Evolutionary conservation across 176 grass and related monocot species (phyloP).

Genomic region (Oryza rufipogon): DNA sequence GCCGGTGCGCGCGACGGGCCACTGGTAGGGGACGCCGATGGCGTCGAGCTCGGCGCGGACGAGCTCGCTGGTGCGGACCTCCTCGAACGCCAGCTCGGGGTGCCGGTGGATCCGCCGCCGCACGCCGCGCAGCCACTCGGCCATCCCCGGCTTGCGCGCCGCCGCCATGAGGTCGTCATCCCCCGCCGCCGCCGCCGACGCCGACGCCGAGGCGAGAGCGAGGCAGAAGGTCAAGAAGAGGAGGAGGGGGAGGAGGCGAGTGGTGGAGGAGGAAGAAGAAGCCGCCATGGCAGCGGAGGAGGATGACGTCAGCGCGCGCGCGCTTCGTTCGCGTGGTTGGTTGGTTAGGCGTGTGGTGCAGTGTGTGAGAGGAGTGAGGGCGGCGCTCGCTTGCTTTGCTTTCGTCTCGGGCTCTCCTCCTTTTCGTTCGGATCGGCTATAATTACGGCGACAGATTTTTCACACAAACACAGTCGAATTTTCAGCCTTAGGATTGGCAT

Average conservation of each 20-base stretch:
- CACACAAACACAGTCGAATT: too few relatives aligned
- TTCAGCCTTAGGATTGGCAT: too few relatives aligned
- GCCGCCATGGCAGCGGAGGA: not conserved
- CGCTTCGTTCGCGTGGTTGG: not conserved
- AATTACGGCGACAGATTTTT: too few relatives aligned
- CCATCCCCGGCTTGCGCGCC: conserved; percentile 42
- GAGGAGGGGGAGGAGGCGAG: not conserved
- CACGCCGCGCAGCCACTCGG: conserved; percentile 50
- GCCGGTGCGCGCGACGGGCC: conserved; percentile 67
- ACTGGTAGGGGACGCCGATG: conserved; percentile 53
- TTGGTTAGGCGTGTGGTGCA: not conserved
- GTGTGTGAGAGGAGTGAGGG: too few relatives aligned
- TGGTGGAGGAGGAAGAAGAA: not conserved
- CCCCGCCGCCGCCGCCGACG: too few relatives aligned
- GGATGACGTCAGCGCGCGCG: not conserved
- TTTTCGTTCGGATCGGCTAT: too few relatives aligned
- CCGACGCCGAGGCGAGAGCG: not conserved
- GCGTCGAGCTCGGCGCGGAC: conserved; percentile 69
- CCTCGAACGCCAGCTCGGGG: conserved; percentile 73
- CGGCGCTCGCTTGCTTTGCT: too few relatives aligned
- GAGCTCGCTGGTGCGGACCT: conserved; percentile 66
- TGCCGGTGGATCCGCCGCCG: conserved; percentile 63
- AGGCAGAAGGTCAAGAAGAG: not conserved
- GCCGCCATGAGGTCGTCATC: not conserved
- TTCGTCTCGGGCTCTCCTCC: too few relatives aligned